Conservation (phyloP, 2,329 filamentous ascomycete species). For the Claviceps quebecensis region DNA sequence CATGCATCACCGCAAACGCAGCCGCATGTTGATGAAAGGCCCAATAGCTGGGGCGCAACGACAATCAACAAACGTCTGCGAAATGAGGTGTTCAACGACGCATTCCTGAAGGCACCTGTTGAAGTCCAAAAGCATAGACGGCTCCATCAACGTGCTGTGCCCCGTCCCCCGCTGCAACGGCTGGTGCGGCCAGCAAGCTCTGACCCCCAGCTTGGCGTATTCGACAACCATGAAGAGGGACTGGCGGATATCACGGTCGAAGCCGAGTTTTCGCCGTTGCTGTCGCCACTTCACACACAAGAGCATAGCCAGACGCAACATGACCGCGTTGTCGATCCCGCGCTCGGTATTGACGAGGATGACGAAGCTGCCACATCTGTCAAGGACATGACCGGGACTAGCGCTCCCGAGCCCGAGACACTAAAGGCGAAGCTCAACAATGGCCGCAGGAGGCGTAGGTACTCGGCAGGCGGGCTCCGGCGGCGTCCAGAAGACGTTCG, state of each 20-base stretch:
- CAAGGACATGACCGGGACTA: constrained; percentile 47
- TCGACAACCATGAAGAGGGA: constrained; percentile 1
- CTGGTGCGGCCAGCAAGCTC: constrained; percentile 31
- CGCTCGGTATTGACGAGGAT: constrained; percentile 16
- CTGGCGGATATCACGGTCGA: background rate
- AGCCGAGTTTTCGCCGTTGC: background rate
- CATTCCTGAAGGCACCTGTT: constrained; percentile 73
- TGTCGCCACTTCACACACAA: background rate
- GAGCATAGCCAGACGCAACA: constrained; percentile 10
- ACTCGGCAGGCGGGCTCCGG: constrained; percentile 75
- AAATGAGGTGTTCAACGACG: constrained; percentile 85
- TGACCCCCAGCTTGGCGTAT: constrained; percentile 23
- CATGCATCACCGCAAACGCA: constrained; percentile 10
- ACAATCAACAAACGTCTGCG: constrained; percentile 78
- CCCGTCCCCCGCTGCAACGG: constrained; percentile 34
- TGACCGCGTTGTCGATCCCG: constrained; percentile 17
- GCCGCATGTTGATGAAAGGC: constrained; percentile 37
- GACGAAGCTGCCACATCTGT: constrained; percentile 23
- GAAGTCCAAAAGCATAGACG: constrained; percentile 64
- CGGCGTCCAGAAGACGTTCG: constrained; percentile 59
- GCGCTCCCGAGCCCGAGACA: constrained; percentile 48
- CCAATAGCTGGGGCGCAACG: constrained; percentile 75
- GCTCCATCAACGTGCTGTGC: constrained; percentile 53
- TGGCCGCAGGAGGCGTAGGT: constrained; percentile 50
- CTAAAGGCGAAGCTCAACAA: constrained; percentile 27